Conservation (phyloP, 2,329 filamentous ascomycete species). For the Ophiostoma novo-ulmi region DNA sequence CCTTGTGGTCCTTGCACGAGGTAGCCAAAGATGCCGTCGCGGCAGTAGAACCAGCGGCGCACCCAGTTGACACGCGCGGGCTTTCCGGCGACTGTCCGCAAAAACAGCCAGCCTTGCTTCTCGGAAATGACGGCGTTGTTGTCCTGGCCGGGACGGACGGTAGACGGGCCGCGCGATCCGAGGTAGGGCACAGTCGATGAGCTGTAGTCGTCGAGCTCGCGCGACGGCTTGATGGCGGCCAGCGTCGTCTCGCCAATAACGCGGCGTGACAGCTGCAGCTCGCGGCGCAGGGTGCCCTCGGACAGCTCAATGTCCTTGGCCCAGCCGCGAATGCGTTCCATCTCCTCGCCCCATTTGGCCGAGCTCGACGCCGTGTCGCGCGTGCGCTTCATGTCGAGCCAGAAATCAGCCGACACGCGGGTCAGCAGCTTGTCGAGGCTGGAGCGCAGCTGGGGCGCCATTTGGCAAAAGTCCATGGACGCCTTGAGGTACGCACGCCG, state of each 20-base stretch:
- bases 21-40: constrained; percentile 94
- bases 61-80: constrained; percentile 87
- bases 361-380: constrained; percentile 62
- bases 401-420: constrained; percentile 77
- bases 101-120: constrained; percentile 92
- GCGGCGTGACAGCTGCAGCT: constrained; percentile 71
- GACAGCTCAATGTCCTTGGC: constrained; percentile 86
- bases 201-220: constrained; percentile 90
- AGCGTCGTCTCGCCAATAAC: constrained; percentile 78
- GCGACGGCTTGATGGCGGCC: constrained; percentile 67
- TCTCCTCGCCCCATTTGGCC: constrained; percentile 66
- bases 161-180: constrained; percentile 59
- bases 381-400: constrained; percentile 74
- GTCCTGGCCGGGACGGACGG: constrained; percentile 50
- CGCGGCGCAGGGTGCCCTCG: constrained; percentile 76
- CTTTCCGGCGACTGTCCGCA: constrained; percentile 77
- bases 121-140: constrained; percentile 55
- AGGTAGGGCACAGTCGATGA: constrained; percentile 85
- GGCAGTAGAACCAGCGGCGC: constrained; percentile 90
- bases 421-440: constrained; percentile 83
- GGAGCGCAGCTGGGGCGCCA: constrained; percentile 78
- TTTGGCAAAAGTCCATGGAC: constrained; percentile 86
- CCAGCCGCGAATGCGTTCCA: constrained; percentile 91
- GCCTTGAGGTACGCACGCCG: constrained; percentile 86
- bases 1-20: constrained; percentile 77